Evolutionary conservation across 1,284 basidiomycete species (phyloP).

Genomic region (Phellopilus nigrolimitatus): DNA sequence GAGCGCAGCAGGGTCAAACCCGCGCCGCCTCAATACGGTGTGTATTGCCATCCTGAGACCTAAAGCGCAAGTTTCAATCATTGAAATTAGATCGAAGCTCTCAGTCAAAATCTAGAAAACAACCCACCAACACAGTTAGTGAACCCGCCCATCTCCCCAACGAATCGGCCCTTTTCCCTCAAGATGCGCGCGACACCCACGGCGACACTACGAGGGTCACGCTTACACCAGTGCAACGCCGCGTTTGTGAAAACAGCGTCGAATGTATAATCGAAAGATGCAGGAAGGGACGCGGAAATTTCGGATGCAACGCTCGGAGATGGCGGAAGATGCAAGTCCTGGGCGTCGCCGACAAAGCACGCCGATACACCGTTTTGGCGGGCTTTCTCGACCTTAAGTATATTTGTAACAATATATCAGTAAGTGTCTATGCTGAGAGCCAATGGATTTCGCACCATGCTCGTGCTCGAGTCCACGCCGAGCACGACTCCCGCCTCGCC

Average conservation of each 20-base stretch:
- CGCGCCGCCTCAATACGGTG: conserved; percentile 46
- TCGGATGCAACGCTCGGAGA: conserved; percentile 22
- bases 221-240: conserved; percentile 80
- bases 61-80: conserved; percentile 26
- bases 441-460: conserved; percentile 71
- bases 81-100: background rate
- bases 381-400: conserved; percentile 53
- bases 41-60: conserved; percentile 63
- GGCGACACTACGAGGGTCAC: conserved; percentile 61
- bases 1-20: conserved; percentile 49
- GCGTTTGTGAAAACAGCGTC: conserved; percentile 78
- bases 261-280: conserved; percentile 31
- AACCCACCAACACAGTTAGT: conserved; percentile 60
- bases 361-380: conserved; percentile 42
- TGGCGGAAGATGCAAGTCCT: conserved; percentile 37
- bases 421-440: background rate
- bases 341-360: conserved; percentile 48
- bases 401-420: background rate
- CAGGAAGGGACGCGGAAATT: conserved; percentile 24
- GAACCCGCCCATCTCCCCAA: conserved; percentile 76
- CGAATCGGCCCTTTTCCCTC: conserved; percentile 65
- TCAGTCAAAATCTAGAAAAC: background rate
- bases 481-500: conserved; percentile 51
- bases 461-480: conserved; percentile 65
- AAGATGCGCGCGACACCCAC: conserved; percentile 53